Conservation (phyloP, 371 early-diverging fungal species). For the Lichtheimia corymbifera region DNA sequence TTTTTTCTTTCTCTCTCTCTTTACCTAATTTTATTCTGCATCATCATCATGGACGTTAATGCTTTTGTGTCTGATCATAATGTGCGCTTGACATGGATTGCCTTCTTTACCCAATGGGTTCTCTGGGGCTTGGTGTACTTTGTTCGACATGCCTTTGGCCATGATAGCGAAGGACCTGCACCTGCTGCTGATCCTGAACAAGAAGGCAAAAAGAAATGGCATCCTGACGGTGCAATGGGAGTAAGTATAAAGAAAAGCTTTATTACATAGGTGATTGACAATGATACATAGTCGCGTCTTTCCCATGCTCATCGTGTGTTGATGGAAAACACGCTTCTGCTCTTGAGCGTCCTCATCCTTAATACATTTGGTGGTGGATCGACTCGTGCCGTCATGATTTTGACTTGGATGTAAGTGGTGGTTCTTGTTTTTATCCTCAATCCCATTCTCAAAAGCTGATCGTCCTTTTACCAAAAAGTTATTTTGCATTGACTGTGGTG, state of each 20-base stretch:
- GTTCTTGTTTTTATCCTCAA: not conserved
- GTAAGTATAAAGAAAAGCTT: slow-evolving; percentile 12
- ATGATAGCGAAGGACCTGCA: slow-evolving; percentile 11
- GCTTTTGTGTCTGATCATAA: slow-evolving; percentile 26
- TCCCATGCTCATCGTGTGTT: slow-evolving; percentile 33
- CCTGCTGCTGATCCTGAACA: slow-evolving; percentile 26
- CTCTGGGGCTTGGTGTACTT: slow-evolving; percentile 38
- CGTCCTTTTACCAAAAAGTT: slow-evolving; percentile 7
- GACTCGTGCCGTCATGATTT: slow-evolving; percentile 43
- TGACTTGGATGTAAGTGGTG: slow-evolving; percentile 34
- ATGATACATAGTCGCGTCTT: slow-evolving; percentile 2
- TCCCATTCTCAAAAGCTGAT: not conserved
- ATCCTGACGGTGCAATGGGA: slow-evolving; percentile 10
- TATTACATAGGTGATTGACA: not conserved
- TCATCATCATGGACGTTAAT: not conserved
- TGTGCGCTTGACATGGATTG: slow-evolving; percentile 37
- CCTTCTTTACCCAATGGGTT: slow-evolving; percentile 36
- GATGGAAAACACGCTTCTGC: slow-evolving; percentile 39
- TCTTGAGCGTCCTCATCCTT: slow-evolving; percentile 35
- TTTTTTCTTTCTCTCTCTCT: no score
- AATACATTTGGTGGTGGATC: slow-evolving; percentile 49
- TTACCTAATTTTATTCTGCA: no score
- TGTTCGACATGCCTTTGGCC: slow-evolving; percentile 22
- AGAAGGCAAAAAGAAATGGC: slow-evolving; percentile 8
- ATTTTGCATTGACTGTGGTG: slow-evolving; percentile 42